Conservation (phyloP, 2,329 filamentous ascomycete species). For the Dothideomycetes sp. region DNA sequence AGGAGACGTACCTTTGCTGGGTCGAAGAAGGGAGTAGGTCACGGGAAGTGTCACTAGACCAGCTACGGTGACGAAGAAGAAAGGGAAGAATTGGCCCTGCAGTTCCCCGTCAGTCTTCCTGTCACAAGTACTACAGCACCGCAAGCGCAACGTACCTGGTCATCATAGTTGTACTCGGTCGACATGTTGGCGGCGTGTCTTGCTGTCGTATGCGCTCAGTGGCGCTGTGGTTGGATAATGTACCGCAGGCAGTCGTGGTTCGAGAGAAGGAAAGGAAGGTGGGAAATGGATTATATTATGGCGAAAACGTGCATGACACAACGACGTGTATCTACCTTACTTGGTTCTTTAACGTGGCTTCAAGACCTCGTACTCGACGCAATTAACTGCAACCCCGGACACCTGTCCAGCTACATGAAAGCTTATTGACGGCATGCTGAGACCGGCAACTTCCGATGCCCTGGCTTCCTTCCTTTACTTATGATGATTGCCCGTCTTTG, state of each 20-base stretch:
- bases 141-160: slow-evolving; percentile 25
- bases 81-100: slow-evolving; percentile 98
- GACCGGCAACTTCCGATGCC: background rate
- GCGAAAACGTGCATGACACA: too few relatives aligned
- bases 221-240: background rate
- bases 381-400: background rate
- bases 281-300: too few relatives aligned
- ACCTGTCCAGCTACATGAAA: background rate
- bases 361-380: too few relatives aligned
- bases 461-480: too few relatives aligned
- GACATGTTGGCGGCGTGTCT: slow-evolving; percentile 50
- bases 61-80: slow-evolving; percentile 89
- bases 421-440: background rate
- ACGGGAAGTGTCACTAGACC: slow-evolving; percentile 64
- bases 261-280: too few relatives aligned
- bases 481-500: background rate
- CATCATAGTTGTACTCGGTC: slow-evolving; percentile 96
- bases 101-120: too few relatives aligned
- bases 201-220: background rate
- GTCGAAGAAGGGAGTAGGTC: slow-evolving; percentile 77
- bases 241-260: too few relatives aligned
- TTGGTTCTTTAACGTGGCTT: background rate
- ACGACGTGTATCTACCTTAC: too few relatives aligned
- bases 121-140: background rate
- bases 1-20: slow-evolving; percentile 49